Base-by-base conservation (phyloP, 75 land plant genomes). In the Picea sitchensis region DNA sequence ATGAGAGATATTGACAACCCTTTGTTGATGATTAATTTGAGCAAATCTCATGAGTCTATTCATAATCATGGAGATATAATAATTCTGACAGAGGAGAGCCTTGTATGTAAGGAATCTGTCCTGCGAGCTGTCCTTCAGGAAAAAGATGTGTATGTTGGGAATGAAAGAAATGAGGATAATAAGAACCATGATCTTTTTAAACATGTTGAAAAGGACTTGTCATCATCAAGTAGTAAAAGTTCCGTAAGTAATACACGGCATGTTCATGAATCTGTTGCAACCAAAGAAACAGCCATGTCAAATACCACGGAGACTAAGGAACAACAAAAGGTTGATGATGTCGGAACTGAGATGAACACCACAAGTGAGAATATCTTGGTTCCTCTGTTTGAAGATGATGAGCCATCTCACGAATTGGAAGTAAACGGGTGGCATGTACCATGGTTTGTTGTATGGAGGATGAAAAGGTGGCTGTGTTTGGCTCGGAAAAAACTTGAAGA, bases 401-500 rank as follows among this genome's bases (percentile, higher is more conserved):
- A 68, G 38, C 21, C 73, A 20, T 20, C 47, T 41, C 34, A 7
- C 21, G 38, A 36, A 41, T 68, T 68, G 3, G 14, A 68, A 38
- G 72, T 68, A 15, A 7, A 36, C 18, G 72, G 72, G 14, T 5
- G 38, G n/a, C 18, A 17, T 68, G 7, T 68, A 68, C 20, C 72
- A 1, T 68, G 47, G 47, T 68, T 68, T 68, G 72, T 68, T 18
- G 44, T 30, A 38, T 4, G 47, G 47, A 68, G 72, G n/a, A 68
- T 68, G 72, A 68, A 68, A 6, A 68, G n/a, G 72, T 68, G 72
- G 72, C 72, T 68, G 7, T 17, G 17, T 32, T 36, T 38, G 38
- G 72, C 72, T 36, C 34, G 72, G 72, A 4, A 18, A 4, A 15
- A 15, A 6, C 72, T 68, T 68, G n/a, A 38, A 68, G n/a, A 68